Evolutionary conservation across 352 stramenopile species (phyloP), one percentile per base, ranked within the genome.

Genomic region (Halophytophthora polymorphica): DNA sequence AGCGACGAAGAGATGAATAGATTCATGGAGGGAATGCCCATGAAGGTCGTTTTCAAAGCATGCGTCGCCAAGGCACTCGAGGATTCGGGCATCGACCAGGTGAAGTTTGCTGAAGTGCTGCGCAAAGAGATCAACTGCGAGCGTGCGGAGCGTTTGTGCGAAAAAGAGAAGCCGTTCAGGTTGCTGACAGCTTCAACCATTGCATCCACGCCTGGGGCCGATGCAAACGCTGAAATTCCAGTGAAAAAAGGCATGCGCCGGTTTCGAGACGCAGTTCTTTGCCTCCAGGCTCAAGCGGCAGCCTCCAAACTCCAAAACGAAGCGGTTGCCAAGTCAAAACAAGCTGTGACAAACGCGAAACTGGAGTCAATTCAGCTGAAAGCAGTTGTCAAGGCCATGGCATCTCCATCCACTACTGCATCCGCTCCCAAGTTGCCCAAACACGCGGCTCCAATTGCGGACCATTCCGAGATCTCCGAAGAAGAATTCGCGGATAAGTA

Each of bases 401-500:
- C 6, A 34, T 12, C 12, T 34, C 6, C 29, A 12, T 12, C 29
- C 6, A 34, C n/a, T n/a, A n/a, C n/a, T n/a, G n/a, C n/a, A n/a
- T n/a, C n/a, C n/a, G n/a, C n/a, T n/a, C n/a, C n/a, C n/a, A n/a
- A n/a, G n/a, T n/a, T n/a, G n/a, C n/a, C n/a, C n/a, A n/a, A n/a
- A n/a, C n/a, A n/a, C n/a, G n/a, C 29, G 29, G 6, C 12, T 34
- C 12, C 29, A 6, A 6, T 34, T 12, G 47, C 45, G 0, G 47
- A 53, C 25, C 25, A 46, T 31, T 45, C 36, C n/a, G 22, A 40
- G 12, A 36, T 53, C 36, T 45, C 21, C 17, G 37, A 53, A 17
- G 1, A 1, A 11, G 47, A 45, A 19, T 18, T 53, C 6, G n/a
- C 10, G 25, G 25, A 22, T n/a, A n/a, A n/a, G 3, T 15, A 53